These are phyloP conservation scores for Starmerella scarabaei DNA, from an alignment of 805 yeast genomes.

Conservation along the genomic window DNA sequence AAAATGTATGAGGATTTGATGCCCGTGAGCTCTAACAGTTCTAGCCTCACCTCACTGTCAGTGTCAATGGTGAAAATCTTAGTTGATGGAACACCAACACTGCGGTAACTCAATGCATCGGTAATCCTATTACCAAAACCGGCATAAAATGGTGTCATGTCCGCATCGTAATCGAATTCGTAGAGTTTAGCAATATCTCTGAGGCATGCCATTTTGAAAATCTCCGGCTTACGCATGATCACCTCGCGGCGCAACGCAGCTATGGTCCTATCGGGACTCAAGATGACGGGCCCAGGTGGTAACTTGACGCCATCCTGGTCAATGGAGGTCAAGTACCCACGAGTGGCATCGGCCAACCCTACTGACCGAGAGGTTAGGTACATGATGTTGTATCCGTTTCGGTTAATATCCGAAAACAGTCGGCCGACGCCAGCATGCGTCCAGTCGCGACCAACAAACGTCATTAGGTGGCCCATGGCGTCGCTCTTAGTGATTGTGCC, in stretches of 20 bases:
- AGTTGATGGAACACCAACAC: slow-evolving; percentile 87
- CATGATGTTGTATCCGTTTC: slow-evolving; percentile 85
- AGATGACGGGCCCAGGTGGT: slow-evolving; percentile 85
- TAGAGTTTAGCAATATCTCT: slow-evolving; percentile 71
- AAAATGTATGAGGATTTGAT: slow-evolving; percentile 75
- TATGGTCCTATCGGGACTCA: slow-evolving; percentile 91
- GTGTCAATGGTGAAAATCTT: slow-evolving; percentile 92
- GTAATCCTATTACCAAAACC: slow-evolving; percentile 96
- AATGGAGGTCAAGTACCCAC: slow-evolving; percentile 67
- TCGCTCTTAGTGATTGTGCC: slow-evolving; percentile 97
- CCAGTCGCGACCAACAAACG: slow-evolving; percentile 94
- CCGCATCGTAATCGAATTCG: slow-evolving; percentile 28
- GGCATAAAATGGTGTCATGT: slow-evolving; percentile 78
- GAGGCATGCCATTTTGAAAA: slow-evolving; percentile 95
- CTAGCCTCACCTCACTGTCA: slow-evolving; percentile 96
- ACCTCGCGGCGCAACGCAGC: slow-evolving; percentile 90
- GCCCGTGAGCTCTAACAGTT: slow-evolving; percentile 84
- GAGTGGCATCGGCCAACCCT: slow-evolving; percentile 86
- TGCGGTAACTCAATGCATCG: slow-evolving; percentile 87
- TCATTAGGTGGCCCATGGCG: slow-evolving; percentile 90
- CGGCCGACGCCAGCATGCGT: slow-evolving; percentile 93
- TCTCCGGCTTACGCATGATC: slow-evolving; percentile 87
- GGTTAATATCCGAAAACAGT: slow-evolving; percentile 69
- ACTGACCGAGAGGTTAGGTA: slow-evolving; percentile 90
- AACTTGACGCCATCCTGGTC: slow-evolving; percentile 60